These are phyloP conservation scores for Fraxinus angustifolia DNA, from an alignment of 305 asterid species.

Conservation along the genomic window DNA sequence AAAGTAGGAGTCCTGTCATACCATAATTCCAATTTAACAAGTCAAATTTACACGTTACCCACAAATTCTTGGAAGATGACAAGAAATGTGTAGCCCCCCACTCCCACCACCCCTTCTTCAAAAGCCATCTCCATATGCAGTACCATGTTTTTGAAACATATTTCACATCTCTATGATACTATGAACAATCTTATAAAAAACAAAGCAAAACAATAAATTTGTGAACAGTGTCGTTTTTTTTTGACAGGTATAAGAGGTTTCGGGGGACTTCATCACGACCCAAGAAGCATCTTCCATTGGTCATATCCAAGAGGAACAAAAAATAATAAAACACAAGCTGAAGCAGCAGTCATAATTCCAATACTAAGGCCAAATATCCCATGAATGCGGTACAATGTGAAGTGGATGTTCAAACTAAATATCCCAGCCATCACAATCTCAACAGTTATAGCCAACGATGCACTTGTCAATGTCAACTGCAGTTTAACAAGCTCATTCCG, in stretches of 20 bases:
- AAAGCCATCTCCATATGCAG: background rate
- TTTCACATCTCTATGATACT: background rate
- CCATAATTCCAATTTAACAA: background rate
- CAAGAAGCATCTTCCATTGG: constrained; percentile 36
- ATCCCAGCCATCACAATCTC: constrained; percentile 63
- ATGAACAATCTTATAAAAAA: background rate
- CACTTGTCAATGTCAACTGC: constrained; percentile 71
- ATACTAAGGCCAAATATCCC: constrained; percentile 53
- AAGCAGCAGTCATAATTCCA: constrained; percentile 20
- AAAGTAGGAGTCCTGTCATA: background rate
- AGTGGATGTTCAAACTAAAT: constrained; percentile 89
- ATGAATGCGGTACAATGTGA: constrained; percentile 25
- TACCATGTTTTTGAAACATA: background rate
- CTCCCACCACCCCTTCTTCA: background rate
- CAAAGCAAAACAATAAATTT: background rate
- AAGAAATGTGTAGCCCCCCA: background rate
- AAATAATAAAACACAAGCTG: constrained; percentile 30
- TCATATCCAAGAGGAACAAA: constrained; percentile 13
- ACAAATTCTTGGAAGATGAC: background rate
- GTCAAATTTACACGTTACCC: background rate
- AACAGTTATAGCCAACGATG: constrained; percentile 62
- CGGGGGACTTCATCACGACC: constrained; percentile 30
- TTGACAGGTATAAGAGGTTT: background rate
- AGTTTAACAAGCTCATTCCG: constrained; percentile 88
- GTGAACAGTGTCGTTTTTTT: background rate